These are phyloP conservation scores for Colletotrichum sp. DNA, from an alignment of 2,329 filamentous ascomycete genomes.

Conservation along the genomic window DNA sequence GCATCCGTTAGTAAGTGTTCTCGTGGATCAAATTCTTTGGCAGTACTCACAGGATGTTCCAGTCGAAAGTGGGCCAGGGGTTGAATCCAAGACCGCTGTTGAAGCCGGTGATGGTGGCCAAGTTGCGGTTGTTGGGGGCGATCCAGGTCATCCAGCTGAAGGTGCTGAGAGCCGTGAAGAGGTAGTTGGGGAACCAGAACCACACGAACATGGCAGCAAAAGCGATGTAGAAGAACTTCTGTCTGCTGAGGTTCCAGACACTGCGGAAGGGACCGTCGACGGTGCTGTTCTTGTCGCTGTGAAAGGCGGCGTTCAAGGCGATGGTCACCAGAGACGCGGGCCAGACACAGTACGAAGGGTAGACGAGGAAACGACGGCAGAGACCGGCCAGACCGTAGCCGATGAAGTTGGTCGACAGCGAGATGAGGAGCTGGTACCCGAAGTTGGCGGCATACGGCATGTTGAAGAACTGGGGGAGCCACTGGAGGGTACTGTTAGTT, in stretches of 20 bases:
- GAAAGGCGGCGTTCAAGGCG: constrained; percentile 45
- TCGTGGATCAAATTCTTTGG: too few species aligned
- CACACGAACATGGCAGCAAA: constrained; percentile 49
- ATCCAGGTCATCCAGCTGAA: constrained; percentile 56
- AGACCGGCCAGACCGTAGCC: constrained; percentile 51
- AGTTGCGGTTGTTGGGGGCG: constrained; percentile 34
- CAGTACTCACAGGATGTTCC: constrained; percentile 26
- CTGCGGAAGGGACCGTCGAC: constrained; percentile 34
- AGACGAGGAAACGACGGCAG: constrained; percentile 47
- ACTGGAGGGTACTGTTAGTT: background rate
- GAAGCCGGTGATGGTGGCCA: constrained; percentile 30
- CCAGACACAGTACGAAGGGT: constrained; percentile 51
- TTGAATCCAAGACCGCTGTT: constrained; percentile 33
- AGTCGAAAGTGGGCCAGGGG: constrained; percentile 33
- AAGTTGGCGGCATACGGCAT: constrained; percentile 45
- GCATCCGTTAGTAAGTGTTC: background rate
- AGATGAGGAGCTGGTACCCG: constrained; percentile 48
- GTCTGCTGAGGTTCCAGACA: constrained; percentile 38
- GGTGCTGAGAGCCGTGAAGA: constrained; percentile 44
- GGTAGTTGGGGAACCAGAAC: constrained; percentile 52
- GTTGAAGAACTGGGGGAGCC: constrained; percentile 45
- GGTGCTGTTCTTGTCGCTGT: constrained; percentile 34
- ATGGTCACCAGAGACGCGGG: constrained; percentile 49
- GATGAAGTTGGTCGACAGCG: constrained; percentile 50
- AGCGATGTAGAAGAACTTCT: constrained; percentile 43